Evolutionary conservation across 306 rosid genomes (phyloP), one percentile per base, ranked within the genome.

Genomic region (Castanopsis chinensis): DNA sequence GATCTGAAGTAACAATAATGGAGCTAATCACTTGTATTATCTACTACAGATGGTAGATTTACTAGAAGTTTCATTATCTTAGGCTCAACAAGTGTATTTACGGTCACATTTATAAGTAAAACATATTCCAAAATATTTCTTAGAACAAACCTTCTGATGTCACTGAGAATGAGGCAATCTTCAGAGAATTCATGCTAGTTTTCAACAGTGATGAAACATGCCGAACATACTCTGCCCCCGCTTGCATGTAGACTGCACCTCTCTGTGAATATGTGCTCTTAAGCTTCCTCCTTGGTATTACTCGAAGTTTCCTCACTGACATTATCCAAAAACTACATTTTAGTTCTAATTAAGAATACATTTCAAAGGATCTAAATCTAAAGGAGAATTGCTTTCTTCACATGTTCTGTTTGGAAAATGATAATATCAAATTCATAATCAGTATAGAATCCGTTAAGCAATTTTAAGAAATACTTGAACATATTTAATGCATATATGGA

Each of bases 291-390:
- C 97, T 89, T 59, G 90, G 90, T 84, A 95, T 91, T 69, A 95
- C 83, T 78, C 98, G 92, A 73, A 95, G 85, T 83, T 88, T 95
- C 85, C 37, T 95, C 86, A 87, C 99, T 95, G 90, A 69, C 90
- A 80, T 81, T 73, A 65, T 79, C 71, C 74, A 74, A 69, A 64
- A 23, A 83, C 30, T 53, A 3, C 52, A 45, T 54, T 45, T 54
- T 33, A 20, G 30, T 68, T 77, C 35, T 60, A 52, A 30, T 17
- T 74, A 68, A 19, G 45, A 53, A 60, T 19, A 78, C 52, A 5
- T 1, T 33, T 33, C 9, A 19, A 15, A 35, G 32, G 56, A 73
- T 17, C 41, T 33, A 32, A 32, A 64, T 7, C 33, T 56, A 30
- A 25, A 33, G 30, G 13, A 37, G 4, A 61, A 14, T 52, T 52